Evolutionary conservation across 352 stramenopile species (phyloP), one percentile per base, ranked within the genome.

Genomic region (Phytophthora ramorum): DNA sequence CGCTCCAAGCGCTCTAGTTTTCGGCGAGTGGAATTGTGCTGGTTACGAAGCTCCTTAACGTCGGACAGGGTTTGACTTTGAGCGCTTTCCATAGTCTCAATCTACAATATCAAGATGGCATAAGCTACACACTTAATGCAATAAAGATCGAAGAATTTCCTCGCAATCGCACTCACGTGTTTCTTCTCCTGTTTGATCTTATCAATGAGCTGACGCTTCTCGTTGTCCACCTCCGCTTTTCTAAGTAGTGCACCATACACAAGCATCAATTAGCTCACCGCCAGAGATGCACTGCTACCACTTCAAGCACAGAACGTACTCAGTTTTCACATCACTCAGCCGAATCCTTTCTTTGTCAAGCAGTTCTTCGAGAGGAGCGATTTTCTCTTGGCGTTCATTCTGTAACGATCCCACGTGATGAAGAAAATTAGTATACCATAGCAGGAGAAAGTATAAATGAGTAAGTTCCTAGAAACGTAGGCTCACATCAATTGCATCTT

Each of bases 41-140:
- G 86, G 38, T 89, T 92, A 17, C 78, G 71, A 30, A 96, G 45
- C 45, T 94, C 75, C 4, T 77, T 79, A 13, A 96, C 68, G 61
- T 95, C 85, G 2, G 79, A 85, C 2, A 86, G 57, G 0, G 83
- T 96, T 71, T 93, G 86, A 19, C 62, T 81, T 46, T 94, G 83
- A 7, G 81, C 75, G 28, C 67, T 69, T 64, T 96, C 88, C 40
- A 89, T 62, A 0, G 63, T 58, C 10, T 94, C 86, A 32, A 93
- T 80, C 88, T 96, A 44, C 26, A 64, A 12, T 28, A 17, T 14
- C 13, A 40, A 35, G 12, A 48, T 30, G n/a, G 47, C 6, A 54
- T 19, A n/a, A 32, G 26, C 7, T 8, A 32, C 26, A 32, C 26
- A 32, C 26, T 32, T 4, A 32, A 32, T 32, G 28, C 37, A 38